These are phyloP conservation scores for Cordyceps tenuipes DNA, from an alignment of 2,329 filamentous ascomycete genomes.

Conservation along the genomic window DNA sequence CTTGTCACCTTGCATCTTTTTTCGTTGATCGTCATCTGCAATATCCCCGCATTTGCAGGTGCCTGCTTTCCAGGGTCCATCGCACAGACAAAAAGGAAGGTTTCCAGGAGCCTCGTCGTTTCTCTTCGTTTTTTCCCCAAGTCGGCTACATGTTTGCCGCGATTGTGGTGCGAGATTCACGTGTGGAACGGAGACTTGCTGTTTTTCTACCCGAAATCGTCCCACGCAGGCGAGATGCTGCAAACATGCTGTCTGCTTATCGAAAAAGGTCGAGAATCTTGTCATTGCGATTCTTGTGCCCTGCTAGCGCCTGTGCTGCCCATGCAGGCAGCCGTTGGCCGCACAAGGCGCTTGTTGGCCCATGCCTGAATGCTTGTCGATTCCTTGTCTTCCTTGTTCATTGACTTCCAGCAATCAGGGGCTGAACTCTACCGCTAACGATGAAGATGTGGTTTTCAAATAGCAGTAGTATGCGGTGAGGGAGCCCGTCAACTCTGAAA, in stretches of 20 bases:
- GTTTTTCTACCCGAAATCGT: no score
- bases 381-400: not conserved
- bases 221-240: no score
- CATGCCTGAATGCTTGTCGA: not conserved
- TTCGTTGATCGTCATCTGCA: slow-evolving; percentile 19
- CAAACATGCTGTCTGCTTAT: not conserved
- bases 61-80: not conserved
- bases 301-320: not conserved
- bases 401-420: not conserved
- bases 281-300: not conserved
- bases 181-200: not conserved
- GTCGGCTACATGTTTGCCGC: not conserved
- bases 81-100: not conserved
- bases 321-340: not conserved
- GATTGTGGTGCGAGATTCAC: not conserved
- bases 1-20: slow-evolving; percentile 13
- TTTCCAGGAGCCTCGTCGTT: not conserved
- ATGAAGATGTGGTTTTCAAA: no score
- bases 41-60: not conserved
- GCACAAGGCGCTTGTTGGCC: not conserved
- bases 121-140: not conserved
- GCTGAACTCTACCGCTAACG: no score
- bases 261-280: not conserved
- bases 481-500: not conserved
- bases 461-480: no score